Evolutionary conservation across 805 yeast species (phyloP).

Genomic region (Cyberlindnera nakhonratchasimensis): DNA sequence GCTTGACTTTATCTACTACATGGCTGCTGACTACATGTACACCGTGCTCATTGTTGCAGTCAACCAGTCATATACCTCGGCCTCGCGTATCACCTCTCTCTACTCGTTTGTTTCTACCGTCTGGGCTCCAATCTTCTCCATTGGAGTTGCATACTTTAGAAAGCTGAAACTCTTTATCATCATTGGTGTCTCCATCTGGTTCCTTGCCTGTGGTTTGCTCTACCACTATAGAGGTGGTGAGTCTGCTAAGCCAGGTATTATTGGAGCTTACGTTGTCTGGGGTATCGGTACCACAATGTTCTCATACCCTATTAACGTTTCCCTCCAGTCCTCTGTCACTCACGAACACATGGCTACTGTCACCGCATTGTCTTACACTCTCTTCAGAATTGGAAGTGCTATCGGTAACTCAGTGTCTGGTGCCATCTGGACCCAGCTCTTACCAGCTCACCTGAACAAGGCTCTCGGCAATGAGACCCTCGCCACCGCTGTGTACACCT

Average conservation of each 20-base stretch:
- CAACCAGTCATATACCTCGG: constrained; percentile 54
- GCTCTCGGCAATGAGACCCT: constrained; percentile 35
- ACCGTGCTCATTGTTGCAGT: constrained; percentile 64
- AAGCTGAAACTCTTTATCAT: constrained; percentile 56
- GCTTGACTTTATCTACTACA: constrained; percentile 58
- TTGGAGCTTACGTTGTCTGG: constrained; percentile 59
- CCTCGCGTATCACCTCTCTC: constrained; percentile 57
- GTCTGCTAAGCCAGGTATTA: constrained; percentile 50
- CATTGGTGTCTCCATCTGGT: constrained; percentile 57
- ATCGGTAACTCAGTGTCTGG: constrained; percentile 63
- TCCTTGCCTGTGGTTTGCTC: constrained; percentile 56
- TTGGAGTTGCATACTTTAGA: constrained; percentile 44
- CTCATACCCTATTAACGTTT: constrained; percentile 63
- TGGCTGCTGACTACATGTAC: constrained; percentile 69
- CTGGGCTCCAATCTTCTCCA: constrained; percentile 54
- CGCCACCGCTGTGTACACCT: constrained; percentile 46
- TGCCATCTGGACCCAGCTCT: constrained; percentile 66
- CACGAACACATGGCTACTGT: constrained; percentile 71
- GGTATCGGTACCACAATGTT: constrained; percentile 74
- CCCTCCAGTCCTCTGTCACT: constrained; percentile 54
- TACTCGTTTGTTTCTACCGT: constrained; percentile 61
- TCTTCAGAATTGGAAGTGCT: constrained; percentile 63
- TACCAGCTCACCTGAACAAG: constrained; percentile 40
- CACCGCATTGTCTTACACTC: constrained; percentile 52
- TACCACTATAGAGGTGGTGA: constrained; percentile 54